Evolutionary conservation across 78 protist species (phyloP), one percentile per base, ranked within the genome.

Genomic region (Speleostelium caveatum): DNA sequence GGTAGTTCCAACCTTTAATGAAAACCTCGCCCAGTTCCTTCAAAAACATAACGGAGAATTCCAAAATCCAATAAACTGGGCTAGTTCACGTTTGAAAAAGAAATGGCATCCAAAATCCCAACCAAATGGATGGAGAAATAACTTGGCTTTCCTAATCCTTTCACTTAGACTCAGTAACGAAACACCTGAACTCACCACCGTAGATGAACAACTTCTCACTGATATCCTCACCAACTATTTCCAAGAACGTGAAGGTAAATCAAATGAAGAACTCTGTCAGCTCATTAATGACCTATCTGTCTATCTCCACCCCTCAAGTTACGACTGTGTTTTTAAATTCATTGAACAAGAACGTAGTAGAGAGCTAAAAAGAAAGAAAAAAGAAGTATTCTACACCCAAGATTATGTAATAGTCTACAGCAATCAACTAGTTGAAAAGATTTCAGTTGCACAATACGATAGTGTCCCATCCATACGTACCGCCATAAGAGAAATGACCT

Each of bases 61-160:
- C 17, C 61, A 35, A 68, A 68, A 68, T 72, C 21, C 65, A 10
- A 22, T 68, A 3, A 39, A 32, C 16, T 80, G 76, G 76, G 32
- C 77, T 7, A 67, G 89, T 75, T 60, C 89, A 19, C 32, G 77
- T 41, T 38, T 80, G 19, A 65, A 77, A 56, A 80, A 80, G 65
- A 71, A 77, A 53, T 80, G 89, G 89, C 77, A 66, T 30, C 89
- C 89, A 65, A 80, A 80, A 42, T 24, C 45, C 30, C 76, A 80
- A n/a, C 77, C 89, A 38, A 53, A 51, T 2, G 76, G 72, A 19
- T 80, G 89, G 89, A 65, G 56, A 36, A 80, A 80, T 28, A 80
- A 80, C 41, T 39, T 80, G n/a, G 75, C 89, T 1, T 80, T 80
- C 49, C 60, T 80, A 5, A n/a, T 80, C 10, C 67, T 80, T 24